Evolutionary conservation across 495 filamentous ascomycete genomes (phyloP).

Genomic region (Ascodesmis nigricans): DNA sequence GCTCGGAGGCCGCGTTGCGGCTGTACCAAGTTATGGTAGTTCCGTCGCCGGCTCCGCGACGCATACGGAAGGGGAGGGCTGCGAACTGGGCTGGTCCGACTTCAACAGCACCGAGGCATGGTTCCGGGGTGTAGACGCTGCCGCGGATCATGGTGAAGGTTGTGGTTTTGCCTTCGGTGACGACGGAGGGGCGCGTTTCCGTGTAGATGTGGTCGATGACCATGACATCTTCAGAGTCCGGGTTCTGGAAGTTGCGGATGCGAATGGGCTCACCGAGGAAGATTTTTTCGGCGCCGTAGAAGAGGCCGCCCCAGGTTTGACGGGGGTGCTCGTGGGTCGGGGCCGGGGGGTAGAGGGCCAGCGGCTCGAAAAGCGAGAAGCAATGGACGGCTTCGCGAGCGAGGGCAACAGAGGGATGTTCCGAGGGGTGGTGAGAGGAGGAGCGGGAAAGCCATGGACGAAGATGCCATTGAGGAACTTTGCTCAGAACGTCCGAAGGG

Average conservation of each 20-base stretch:
- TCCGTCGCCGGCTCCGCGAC: constrained; percentile 5
- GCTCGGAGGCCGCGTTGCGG: constrained; percentile 4
- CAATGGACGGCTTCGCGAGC: constrained; percentile 24
- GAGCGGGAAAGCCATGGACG: constrained; percentile 15
- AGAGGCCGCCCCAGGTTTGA: constrained; percentile 37
- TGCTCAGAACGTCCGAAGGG: constrained; percentile 6
- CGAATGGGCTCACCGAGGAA: constrained; percentile 37
- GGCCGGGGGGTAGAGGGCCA: constrained; percentile 12
- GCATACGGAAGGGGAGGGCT: constrained; percentile 16
- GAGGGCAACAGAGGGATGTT: constrained; percentile 12
- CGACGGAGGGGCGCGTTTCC: constrained; percentile 4
- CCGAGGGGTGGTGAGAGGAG: constrained; percentile 3
- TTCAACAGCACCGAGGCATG: neutral
- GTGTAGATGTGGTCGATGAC: constrained; percentile 13
- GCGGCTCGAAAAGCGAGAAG: constrained; percentile 31
- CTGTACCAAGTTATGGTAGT: constrained; percentile 12
- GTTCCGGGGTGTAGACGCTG: constrained; percentile 8
- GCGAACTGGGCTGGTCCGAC: constrained; percentile 8
- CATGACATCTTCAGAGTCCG: constrained; percentile 13
- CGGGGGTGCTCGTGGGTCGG: no score
- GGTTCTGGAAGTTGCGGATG: constrained; percentile 19
- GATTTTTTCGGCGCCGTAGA: constrained; percentile 37
- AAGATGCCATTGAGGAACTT: constrained; percentile 10
- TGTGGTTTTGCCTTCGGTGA: neutral
- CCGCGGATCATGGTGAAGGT: constrained; percentile 8